These are phyloP conservation scores for Amylocarpus encephaloides DNA, from an alignment of 2,329 filamentous ascomycete species.

Conservation along the genomic window DNA sequence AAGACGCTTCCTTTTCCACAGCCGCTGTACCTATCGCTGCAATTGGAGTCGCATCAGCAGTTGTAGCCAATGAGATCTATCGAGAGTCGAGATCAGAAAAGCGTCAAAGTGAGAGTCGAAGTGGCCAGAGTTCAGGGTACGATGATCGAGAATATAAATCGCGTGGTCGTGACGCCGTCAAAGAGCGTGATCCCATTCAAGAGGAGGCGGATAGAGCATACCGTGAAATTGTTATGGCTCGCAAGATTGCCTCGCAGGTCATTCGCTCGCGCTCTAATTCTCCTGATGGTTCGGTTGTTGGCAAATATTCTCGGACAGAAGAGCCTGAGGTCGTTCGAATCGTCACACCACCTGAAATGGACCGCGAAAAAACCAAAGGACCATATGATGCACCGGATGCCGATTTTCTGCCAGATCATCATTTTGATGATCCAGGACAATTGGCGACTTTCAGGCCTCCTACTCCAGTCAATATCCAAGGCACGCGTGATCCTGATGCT, in stretches of 20 bases:
- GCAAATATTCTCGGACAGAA: constrained; percentile 41
- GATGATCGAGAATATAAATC: constrained; percentile 18
- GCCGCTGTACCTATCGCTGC: constrained; percentile 42
- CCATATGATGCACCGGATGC: constrained; percentile 54
- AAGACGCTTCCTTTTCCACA: constrained; percentile 43
- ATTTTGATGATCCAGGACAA: constrained; percentile 46
- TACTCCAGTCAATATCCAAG: constrained; percentile 28
- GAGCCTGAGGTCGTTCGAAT: constrained; percentile 39
- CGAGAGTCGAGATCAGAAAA: constrained; percentile 27
- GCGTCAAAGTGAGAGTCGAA: constrained; percentile 35
- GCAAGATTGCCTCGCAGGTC: constrained; percentile 46
- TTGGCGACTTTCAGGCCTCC: constrained; percentile 34
- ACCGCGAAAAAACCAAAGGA: constrained; percentile 40
- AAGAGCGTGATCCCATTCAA: constrained; percentile 41
- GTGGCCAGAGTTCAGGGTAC: constrained; percentile 24
- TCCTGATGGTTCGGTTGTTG: constrained; percentile 47
- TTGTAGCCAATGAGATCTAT: constrained; percentile 33
- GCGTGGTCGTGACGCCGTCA: constrained; percentile 12
- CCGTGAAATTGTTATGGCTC: constrained; percentile 47
- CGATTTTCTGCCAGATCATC: constrained; percentile 56
- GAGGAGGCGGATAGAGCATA: constrained; percentile 54
- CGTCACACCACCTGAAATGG: constrained; percentile 48
- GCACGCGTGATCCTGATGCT: constrained; percentile 23
- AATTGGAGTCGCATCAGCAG: constrained; percentile 41
- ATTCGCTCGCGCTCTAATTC: constrained; percentile 47